A percentile compares a stretch with the other conserved stretches of the same genome.
These are phyloP conservation scores for Globisporangium emineosum DNA, from an alignment of 352 stramenopile genomes.

Conservation along the genomic window DNA sequence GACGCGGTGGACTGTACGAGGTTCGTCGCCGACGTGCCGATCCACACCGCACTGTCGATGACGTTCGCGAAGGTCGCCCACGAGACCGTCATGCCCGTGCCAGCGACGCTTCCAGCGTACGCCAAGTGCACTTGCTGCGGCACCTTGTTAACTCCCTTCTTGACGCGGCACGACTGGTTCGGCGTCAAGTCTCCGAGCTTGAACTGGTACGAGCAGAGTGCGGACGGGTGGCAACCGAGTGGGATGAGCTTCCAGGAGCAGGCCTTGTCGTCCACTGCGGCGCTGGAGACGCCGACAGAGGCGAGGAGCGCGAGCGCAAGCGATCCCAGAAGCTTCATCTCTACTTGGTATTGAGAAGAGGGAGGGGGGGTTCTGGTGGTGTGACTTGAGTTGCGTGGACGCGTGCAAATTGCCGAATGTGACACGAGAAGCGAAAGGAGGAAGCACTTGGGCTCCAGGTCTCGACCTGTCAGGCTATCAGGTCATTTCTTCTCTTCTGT, in stretches of 20 bases:
- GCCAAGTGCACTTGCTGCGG: constrained; percentile 61
- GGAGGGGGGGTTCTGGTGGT: neutral
- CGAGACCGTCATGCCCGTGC: constrained; percentile 57
- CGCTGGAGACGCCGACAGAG: neutral
- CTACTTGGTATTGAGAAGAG: neutral
- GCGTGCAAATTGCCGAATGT: constrained; percentile 7
- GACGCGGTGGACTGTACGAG: too few species aligned
- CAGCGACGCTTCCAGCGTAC: constrained; percentile 39
- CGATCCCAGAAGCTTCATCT: constrained; percentile 4
- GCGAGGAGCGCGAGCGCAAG: neutral
- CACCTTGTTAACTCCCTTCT: constrained; percentile 5
- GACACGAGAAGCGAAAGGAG: neutral
- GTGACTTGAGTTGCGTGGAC: neutral
- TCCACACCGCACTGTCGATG: constrained; percentile 42
- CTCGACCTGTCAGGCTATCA: neutral
- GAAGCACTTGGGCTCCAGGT: neutral
- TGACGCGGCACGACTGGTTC: constrained; percentile 42
- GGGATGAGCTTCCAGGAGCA: constrained; percentile 2
- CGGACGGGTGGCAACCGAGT: constrained; percentile 22
- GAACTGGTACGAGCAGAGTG: constrained; percentile 35
- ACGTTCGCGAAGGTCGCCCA: constrained; percentile 52
- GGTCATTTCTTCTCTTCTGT: neutral
- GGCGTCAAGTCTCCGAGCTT: constrained; percentile 41
- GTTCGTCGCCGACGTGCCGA: constrained; percentile 31
- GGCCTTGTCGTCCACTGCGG: neutral